phyloP scores from a whole-genome alignment of 1,284 basidiomycete genomes.

The Fomes fomentarius region DNA sequence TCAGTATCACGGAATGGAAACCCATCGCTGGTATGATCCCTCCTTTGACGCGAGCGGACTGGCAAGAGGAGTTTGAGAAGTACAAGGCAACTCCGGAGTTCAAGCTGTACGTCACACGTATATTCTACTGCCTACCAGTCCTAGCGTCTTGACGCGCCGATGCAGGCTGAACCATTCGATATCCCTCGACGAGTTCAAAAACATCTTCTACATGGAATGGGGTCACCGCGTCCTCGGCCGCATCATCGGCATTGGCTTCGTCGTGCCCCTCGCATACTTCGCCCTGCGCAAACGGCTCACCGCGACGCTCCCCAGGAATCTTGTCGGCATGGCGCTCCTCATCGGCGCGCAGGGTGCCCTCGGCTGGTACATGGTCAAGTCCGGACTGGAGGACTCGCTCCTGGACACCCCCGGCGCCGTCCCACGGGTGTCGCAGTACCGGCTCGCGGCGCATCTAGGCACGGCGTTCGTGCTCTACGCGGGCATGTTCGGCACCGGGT shows the following conservation, averaged over 20 bases:
- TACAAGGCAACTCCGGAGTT: conserved; percentile 97
- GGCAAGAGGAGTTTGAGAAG: conserved; percentile 93
- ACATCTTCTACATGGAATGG: conserved; percentile 99
- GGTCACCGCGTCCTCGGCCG: conserved; percentile 93
- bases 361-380: conserved; percentile 99
- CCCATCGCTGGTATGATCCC: conserved; percentile 91
- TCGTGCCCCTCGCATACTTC: conserved; percentile 84
- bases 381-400: conserved; percentile 85
- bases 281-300: conserved; percentile 69
- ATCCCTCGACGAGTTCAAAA: conserved; percentile 90
- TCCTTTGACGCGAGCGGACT: conserved; percentile 77
- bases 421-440: conserved; percentile 95
- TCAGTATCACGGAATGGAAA: conserved; percentile 98
- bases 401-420: conserved; percentile 83
- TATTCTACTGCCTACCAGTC: too few relatives aligned
- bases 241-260: conserved; percentile 83
- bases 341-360: conserved; percentile 91
- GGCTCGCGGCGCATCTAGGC: conserved; percentile 92
- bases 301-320: conserved; percentile 59
- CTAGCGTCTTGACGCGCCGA: too few relatives aligned
- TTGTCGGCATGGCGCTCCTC: conserved; percentile 75
- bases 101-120: conserved; percentile 71
- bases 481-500: conserved; percentile 87
- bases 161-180: conserved; percentile 87
- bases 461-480: conserved; percentile 90